A percentile compares a stretch with the other conserved stretches of the same genome.
Conservation (phyloP, 176 grass and related monocot species). For the Lolium multiflorum region DNA sequence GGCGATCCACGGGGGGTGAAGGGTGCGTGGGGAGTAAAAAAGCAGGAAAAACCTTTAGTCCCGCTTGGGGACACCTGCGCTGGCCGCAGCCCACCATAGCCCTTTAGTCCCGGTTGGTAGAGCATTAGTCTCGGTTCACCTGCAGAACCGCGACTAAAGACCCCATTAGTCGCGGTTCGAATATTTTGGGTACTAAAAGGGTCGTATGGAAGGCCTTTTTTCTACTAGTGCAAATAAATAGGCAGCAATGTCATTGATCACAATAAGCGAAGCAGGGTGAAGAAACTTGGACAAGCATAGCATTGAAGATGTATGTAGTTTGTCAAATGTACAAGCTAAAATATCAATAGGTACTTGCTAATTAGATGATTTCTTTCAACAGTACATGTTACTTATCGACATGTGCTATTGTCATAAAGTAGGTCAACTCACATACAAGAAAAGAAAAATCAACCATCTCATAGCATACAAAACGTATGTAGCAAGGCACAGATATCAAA, state of each 20-base stretch:
- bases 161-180: too few relatives aligned
- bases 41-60: too few relatives aligned
- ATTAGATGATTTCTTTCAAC: not conserved
- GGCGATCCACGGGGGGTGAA: too few relatives aligned
- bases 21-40: too few relatives aligned
- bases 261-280: slow-evolving; percentile 93
- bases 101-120: too few relatives aligned
- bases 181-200: slow-evolving; percentile 64
- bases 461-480: not conserved
- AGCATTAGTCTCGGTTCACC: too few relatives aligned
- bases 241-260: slow-evolving; percentile 94
- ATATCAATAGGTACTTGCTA: not conserved
- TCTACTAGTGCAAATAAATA: slow-evolving; percentile 64
- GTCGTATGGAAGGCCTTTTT: slow-evolving; percentile 81
- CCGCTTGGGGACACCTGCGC: too few relatives aligned
- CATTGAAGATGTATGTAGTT: slow-evolving; percentile 22
- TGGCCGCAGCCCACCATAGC: too few relatives aligned
- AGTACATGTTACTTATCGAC: not conserved
- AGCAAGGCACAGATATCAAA: not conserved
- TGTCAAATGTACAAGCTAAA: not conserved
- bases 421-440: not conserved
- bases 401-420: not conserved
- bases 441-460: not conserved
- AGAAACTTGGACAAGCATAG: slow-evolving; percentile 79
- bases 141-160: too few relatives aligned